A percentile compares a stretch with the other conserved stretches of the same genome.
phyloP scores from a whole-genome alignment of 164 flowering plant species.

The Vitis vinifera region DNA sequence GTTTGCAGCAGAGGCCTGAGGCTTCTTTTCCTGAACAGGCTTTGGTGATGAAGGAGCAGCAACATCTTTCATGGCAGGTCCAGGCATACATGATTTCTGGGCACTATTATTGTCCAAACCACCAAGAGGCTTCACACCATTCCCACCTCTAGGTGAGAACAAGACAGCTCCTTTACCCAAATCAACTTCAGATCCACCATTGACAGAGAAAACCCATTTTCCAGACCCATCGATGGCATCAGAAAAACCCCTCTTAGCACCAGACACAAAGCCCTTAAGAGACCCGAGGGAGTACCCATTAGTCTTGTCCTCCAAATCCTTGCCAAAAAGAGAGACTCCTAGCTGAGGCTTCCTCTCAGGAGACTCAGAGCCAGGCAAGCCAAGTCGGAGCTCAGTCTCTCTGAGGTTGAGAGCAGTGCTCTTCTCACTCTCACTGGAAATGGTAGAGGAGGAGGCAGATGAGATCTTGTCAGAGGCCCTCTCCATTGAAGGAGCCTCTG shows the following conservation, averaged over 20 bases:
- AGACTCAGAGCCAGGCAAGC: constrained; percentile 35
- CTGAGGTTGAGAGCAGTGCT: constrained; percentile 21
- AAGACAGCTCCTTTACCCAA: constrained; percentile 18
- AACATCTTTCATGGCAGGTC: constrained; percentile 21
- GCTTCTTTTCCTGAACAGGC: constrained; percentile 34
- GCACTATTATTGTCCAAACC: constrained; percentile 4
- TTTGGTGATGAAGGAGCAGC: constrained; percentile 25
- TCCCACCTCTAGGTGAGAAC: constrained; percentile 21
- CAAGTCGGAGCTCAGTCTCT: constrained; percentile 42
- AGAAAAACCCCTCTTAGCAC: constrained; percentile 39
- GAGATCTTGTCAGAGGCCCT: constrained; percentile 28
- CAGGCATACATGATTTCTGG: constrained; percentile 4
- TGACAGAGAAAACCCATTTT: constrained; percentile 31
- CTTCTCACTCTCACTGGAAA: constrained; percentile 13
- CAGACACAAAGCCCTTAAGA: constrained; percentile 21
- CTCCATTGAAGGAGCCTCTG: constrained; percentile 32
- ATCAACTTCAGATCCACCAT: constrained; percentile 33
- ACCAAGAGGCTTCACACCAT: constrained; percentile 8
- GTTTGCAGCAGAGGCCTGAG: constrained; percentile 23
- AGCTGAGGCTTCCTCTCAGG: constrained; percentile 22
- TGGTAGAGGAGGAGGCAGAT: constrained; percentile 18
- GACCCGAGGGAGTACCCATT: constrained; percentile 18
- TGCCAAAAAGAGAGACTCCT: constrained; percentile 30
- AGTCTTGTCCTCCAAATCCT: constrained; percentile 18
- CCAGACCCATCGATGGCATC: constrained; percentile 31